Evolutionary conservation across 2,329 filamentous ascomycete genomes (phyloP).

Genomic region (Penicillium sp.): DNA sequence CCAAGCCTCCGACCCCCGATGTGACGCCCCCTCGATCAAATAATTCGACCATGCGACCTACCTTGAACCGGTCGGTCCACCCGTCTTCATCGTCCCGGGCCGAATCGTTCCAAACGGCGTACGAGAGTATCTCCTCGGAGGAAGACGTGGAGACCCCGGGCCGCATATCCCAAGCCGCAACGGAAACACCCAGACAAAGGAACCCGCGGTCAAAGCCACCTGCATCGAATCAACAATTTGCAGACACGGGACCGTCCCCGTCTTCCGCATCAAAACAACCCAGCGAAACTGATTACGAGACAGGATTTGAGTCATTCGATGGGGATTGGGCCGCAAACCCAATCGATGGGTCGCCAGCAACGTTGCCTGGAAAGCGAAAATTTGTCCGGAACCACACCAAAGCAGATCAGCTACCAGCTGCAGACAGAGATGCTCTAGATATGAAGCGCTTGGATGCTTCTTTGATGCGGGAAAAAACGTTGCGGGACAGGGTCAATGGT

Average conservation of each 20-base stretch:
- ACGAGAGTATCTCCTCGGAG: slow-evolving; percentile 64
- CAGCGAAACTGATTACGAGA: slow-evolving; percentile 34
- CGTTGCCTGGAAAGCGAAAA: slow-evolving; percentile 13
- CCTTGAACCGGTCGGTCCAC: slow-evolving; percentile 55
- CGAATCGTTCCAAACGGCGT: slow-evolving; percentile 72
- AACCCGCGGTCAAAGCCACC: slow-evolving; percentile 20
- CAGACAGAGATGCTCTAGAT: slow-evolving; percentile 12
- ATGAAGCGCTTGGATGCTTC: slow-evolving; percentile 22
- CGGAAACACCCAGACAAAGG: slow-evolving; percentile 19
- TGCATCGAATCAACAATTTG: slow-evolving; percentile 33
- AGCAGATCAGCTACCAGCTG: neutral
- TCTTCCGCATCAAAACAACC: slow-evolving; percentile 13
- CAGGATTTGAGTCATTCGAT: slow-evolving; percentile 57
- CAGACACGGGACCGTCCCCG: slow-evolving; percentile 11
- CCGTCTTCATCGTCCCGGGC: slow-evolving; percentile 60
- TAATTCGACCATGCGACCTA: slow-evolving; percentile 35
- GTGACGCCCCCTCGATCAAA: slow-evolving; percentile 66
- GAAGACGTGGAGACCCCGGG: slow-evolving; percentile 52
- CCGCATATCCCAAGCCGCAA: slow-evolving; percentile 22
- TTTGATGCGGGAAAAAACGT: slow-evolving; percentile 30
- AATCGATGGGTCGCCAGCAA: slow-evolving; percentile 17
- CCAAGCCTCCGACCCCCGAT: slow-evolving; percentile 73
- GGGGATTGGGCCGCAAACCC: slow-evolving; percentile 53
- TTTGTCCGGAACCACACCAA: slow-evolving; percentile 3
- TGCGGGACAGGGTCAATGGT: slow-evolving; percentile 37